phyloP scores from a whole-genome alignment of 345 rosid genomes.

The Nasturtium officinale region DNA sequence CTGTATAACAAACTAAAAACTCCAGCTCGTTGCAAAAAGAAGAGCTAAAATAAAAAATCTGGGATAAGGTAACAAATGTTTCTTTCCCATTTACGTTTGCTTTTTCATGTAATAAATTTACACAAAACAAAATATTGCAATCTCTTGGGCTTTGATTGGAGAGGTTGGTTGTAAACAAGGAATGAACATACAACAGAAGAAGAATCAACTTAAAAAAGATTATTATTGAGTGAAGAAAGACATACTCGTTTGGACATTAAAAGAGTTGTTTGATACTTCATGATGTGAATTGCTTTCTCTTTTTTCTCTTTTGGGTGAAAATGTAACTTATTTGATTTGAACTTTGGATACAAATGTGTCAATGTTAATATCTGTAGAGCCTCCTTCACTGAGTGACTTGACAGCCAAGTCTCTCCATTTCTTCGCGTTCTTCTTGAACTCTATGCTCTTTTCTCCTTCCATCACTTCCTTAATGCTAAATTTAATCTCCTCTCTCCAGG shows the following conservation, averaged over 20 bases:
- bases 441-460: constrained; percentile 51
- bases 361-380: constrained; percentile 54
- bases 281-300: background rate
- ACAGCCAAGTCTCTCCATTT: constrained; percentile 57
- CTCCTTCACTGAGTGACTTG: constrained; percentile 54
- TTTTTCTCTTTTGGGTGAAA: background rate
- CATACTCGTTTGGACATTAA: background rate
- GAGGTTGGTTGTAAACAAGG: background rate
- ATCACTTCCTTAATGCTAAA: constrained; percentile 52
- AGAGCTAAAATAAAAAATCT: background rate
- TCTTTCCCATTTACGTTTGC: background rate
- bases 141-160: background rate
- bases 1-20: background rate
- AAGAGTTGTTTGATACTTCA: constrained; percentile 5
- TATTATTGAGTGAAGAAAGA: constrained; percentile 14
- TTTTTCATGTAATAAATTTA: background rate
- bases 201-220: background rate
- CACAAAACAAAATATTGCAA: background rate
- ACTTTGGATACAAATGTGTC: constrained; percentile 42
- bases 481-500: constrained; percentile 55
- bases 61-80: background rate
- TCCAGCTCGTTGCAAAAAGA: background rate
- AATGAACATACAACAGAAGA: constrained; percentile 20
- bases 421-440: constrained; percentile 43
- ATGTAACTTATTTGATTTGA: constrained; percentile 10